Percentiles rank a stretch among this genome's conserved stretches.
Conservation (phyloP, 768 basidiomycete species). For the Termitomyces sp. region DNA sequence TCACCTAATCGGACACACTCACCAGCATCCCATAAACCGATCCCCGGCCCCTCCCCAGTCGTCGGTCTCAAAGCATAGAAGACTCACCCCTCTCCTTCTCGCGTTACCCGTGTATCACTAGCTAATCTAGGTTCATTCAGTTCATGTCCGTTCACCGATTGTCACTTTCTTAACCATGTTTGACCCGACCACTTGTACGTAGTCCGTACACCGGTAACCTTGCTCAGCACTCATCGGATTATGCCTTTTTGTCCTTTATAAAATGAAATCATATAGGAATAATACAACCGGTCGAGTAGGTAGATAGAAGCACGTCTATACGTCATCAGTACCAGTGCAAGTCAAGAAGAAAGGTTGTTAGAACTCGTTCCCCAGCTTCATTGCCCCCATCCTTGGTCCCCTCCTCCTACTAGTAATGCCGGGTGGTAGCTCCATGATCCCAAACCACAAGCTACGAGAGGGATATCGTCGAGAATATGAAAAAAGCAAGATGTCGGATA, state of each 20-base stretch:
- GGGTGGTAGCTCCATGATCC: background rate
- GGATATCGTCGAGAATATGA: background rate
- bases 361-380: background rate
- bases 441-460: background rate
- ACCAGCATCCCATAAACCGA: slow-evolving; percentile 17
- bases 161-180: background rate
- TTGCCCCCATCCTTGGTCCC: background rate
- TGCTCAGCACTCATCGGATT: background rate
- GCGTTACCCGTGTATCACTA: slow-evolving; percentile 12
- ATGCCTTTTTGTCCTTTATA: background rate
- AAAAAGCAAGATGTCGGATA: background rate
- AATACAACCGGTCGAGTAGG: background rate
- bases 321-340: background rate
- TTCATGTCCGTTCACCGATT: background rate
- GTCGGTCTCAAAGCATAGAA: slow-evolving; percentile 26
- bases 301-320: background rate
- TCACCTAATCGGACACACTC: slow-evolving; percentile 18
- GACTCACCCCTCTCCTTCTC: background rate
- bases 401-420: background rate
- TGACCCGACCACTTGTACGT: background rate
- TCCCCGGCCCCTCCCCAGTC: slow-evolving; percentile 17
- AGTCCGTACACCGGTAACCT: background rate
- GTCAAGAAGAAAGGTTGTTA: background rate
- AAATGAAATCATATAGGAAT: background rate
- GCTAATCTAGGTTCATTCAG: background rate